Conservation (phyloP, 805 yeast genomes). For the Lipomyces lipofer region DNA sequence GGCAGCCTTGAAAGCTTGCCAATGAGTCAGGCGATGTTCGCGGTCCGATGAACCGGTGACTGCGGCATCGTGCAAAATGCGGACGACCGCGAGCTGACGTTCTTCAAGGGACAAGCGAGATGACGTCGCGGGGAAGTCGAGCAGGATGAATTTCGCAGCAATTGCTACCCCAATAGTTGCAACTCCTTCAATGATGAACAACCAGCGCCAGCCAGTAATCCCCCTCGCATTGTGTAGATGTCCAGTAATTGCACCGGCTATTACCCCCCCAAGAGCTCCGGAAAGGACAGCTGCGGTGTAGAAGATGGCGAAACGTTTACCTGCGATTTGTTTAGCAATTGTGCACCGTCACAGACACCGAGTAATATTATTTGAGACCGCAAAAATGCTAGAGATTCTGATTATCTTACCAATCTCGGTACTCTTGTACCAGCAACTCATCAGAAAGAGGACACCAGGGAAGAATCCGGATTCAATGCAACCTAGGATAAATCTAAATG, state of each 20-base stretch:
- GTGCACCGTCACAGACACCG: too few species aligned
- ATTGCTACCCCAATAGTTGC: constrained; percentile 38
- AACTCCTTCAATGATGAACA: constrained; percentile 51
- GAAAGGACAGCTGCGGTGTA: constrained; percentile 52
- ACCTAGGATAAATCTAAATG: constrained; percentile 41
- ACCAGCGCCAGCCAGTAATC: constrained; percentile 51
- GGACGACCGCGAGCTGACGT: constrained; percentile 23
- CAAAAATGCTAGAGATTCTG: too few species aligned
- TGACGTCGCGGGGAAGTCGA: constrained; percentile 48
- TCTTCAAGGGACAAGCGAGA: constrained; percentile 25
- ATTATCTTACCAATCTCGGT: constrained; percentile 48
- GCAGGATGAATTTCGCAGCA: constrained; percentile 46
- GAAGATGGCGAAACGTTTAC: constrained; percentile 40
- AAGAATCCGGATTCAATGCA: constrained; percentile 43
- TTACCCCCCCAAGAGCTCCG: constrained; percentile 54
- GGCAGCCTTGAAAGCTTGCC: constrained; percentile 16
- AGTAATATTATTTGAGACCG: too few species aligned
- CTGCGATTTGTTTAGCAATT: too few species aligned
- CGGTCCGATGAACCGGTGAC: too few species aligned
- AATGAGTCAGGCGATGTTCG: constrained; percentile 14
- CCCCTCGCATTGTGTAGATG: constrained; percentile 45
- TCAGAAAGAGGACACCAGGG: constrained; percentile 42
- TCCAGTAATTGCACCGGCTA: constrained; percentile 50
- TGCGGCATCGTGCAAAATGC: constrained; percentile 38
- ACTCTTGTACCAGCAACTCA: constrained; percentile 43